Evolutionary conservation across 164 flowering plant genomes (phyloP).

Genomic region (Aristolochia californica): DNA sequence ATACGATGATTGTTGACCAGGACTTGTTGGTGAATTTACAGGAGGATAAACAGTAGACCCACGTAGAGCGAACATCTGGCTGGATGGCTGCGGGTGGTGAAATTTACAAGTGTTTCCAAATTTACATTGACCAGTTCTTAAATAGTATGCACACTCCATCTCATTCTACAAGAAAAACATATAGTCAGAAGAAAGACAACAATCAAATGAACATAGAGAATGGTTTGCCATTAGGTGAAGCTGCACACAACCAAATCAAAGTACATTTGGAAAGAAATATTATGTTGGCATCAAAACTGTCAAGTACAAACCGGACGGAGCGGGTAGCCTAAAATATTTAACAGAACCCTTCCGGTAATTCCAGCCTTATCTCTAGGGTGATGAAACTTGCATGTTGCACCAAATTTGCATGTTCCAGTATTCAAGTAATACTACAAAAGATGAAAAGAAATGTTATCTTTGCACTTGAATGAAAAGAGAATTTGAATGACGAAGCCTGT

Average conservation of each 20-base stretch:
- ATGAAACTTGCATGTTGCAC: slow-evolving; percentile 95
- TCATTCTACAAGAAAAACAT: slow-evolving; percentile 47
- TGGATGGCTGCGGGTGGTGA: slow-evolving; percentile 92
- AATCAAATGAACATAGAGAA: not conserved
- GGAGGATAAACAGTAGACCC: slow-evolving; percentile 81
- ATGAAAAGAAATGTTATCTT: slow-evolving; percentile 7
- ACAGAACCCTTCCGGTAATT: slow-evolving; percentile 66
- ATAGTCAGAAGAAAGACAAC: not conserved
- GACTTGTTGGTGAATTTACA: slow-evolving; percentile 62
- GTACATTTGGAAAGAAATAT: not conserved
- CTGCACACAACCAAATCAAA: not conserved
- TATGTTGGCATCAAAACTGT: too few species aligned
- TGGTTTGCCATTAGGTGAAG: too few species aligned
- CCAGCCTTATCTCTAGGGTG: slow-evolving; percentile 97
- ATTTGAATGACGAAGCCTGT: not conserved
- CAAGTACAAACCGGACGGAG: slow-evolving; percentile 70
- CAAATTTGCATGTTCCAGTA: slow-evolving; percentile 97
- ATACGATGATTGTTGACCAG: slow-evolving; percentile 76
- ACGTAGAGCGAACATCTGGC: slow-evolving; percentile 63
- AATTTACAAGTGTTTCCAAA: slow-evolving; percentile 91
- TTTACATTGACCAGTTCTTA: slow-evolving; percentile 94
- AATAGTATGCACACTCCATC: slow-evolving; percentile 80
- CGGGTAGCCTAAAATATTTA: slow-evolving; percentile 86
- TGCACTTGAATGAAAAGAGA: slow-evolving; percentile 3
- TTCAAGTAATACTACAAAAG: slow-evolving; percentile 69